Percentiles rank a stretch among this genome's conserved stretches.
Evolutionary conservation across 2,329 filamentous ascomycete genomes (phyloP).

Genomic region (Aspergillus intermedius): DNA sequence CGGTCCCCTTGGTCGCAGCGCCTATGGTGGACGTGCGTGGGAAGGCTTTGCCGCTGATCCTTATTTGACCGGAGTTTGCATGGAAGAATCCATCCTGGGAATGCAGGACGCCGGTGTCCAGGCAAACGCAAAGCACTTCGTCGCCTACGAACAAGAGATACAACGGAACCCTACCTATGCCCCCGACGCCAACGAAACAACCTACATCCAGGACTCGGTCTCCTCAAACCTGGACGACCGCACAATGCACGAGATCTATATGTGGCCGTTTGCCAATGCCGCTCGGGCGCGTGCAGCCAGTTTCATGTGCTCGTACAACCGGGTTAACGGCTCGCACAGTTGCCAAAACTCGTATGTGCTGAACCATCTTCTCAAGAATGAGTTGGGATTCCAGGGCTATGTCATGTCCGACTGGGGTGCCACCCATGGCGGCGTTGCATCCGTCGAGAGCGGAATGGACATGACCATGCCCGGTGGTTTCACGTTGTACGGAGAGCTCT

Average conservation of each 20-base stretch:
- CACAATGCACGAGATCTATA: conserved; percentile 67
- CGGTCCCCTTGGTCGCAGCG: conserved; percentile 36
- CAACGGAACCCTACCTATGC: conserved; percentile 29
- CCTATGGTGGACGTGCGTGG: conserved; percentile 21
- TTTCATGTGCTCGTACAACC: conserved; percentile 44
- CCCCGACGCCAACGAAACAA: conserved; percentile 29
- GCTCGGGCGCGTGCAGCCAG: conserved; percentile 57
- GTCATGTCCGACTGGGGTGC: conserved; percentile 43
- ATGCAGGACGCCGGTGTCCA: conserved; percentile 49
- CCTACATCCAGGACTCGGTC: conserved; percentile 22
- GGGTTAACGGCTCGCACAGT: conserved; percentile 43
- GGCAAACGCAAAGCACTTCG: conserved; percentile 32
- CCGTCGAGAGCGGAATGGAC: conserved; percentile 43
- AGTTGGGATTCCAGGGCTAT: conserved; percentile 47
- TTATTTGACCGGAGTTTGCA: conserved; percentile 37
- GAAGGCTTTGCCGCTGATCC: conserved; percentile 43
- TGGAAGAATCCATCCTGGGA: conserved; percentile 46
- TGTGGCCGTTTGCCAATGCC: conserved; percentile 72
- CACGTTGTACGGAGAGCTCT: conserved; percentile 27
- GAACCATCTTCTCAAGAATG: conserved; percentile 44
- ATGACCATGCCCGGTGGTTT: conserved; percentile 20
- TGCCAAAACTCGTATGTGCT: conserved; percentile 44
- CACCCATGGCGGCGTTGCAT: conserved; percentile 40
- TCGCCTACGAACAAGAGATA: conserved; percentile 64
- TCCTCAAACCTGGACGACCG: conserved; percentile 60